Conservation (phyloP, 495 filamentous ascomycete genomes). For the Tuber melanosporum region DNA sequence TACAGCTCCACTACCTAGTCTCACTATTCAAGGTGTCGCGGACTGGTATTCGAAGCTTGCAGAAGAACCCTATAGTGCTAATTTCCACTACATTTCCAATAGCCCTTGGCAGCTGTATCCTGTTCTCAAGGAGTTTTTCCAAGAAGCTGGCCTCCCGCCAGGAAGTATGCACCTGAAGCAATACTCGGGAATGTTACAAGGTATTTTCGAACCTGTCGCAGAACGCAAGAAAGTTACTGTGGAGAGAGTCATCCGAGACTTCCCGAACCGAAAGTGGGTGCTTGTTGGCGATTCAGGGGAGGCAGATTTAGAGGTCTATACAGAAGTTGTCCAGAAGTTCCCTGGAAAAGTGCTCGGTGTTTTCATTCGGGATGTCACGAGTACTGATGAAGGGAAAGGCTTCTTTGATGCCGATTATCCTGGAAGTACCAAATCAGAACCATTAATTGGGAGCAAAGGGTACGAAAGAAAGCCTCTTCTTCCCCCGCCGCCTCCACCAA, state of each 20-base stretch:
- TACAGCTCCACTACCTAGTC: constrained; percentile 70
- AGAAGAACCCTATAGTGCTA: constrained; percentile 34
- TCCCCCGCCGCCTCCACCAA: background rate
- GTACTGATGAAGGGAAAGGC: constrained; percentile 16
- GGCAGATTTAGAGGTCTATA: constrained; percentile 95
- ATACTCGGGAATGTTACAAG: constrained; percentile 90
- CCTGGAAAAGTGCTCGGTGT: constrained; percentile 74
- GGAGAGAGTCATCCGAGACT: constrained; percentile 79
- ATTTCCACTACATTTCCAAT: constrained; percentile 62
- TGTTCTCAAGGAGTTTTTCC: constrained; percentile 74
- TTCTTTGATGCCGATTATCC: constrained; percentile 19
- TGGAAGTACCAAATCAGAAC: too few relatives aligned
- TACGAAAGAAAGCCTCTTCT: background rate
- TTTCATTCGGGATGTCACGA: constrained; percentile 91
- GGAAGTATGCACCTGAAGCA: constrained; percentile 93
- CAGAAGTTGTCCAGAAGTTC: constrained; percentile 76
- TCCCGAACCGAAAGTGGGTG: constrained; percentile 81
- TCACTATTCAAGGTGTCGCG: constrained; percentile 75
- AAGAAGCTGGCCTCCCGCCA: constrained; percentile 66
- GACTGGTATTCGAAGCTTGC: constrained; percentile 79
- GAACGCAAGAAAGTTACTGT: constrained; percentile 85
- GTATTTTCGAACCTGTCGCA: constrained; percentile 94
- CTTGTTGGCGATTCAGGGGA: constrained; percentile 93
- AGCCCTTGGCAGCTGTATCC: constrained; percentile 86
- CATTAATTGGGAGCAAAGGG: background rate